Evolutionary conservation across 1,284 basidiomycete genomes (phyloP).

Genomic region (Leccinum subrobustum): DNA sequence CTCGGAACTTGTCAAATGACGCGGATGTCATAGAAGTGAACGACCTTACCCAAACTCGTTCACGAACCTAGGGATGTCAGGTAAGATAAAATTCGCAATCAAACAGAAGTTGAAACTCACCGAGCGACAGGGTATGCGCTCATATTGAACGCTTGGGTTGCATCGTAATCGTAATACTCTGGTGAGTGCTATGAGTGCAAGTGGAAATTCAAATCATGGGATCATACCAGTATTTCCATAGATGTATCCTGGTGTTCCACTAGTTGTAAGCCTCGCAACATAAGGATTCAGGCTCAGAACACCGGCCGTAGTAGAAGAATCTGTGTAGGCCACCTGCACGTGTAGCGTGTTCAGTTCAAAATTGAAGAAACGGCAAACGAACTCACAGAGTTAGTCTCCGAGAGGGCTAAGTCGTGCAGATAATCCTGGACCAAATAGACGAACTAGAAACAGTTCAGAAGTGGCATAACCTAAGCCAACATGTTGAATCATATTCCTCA

Average conservation of each 20-base stretch:
- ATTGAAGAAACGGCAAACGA: background rate
- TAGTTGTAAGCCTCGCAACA: conserved; percentile 49
- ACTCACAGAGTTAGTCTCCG: conserved; percentile 44
- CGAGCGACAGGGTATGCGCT: too few species aligned
- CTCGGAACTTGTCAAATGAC: background rate
- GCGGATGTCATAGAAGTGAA: background rate
- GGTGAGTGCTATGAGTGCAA: background rate
- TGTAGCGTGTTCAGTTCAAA: background rate
- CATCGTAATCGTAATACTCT: too few species aligned
- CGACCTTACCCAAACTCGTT: background rate
- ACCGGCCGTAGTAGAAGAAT: conserved; percentile 60
- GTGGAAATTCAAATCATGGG: background rate
- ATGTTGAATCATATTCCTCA: conserved; percentile 21
- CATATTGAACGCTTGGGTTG: too few species aligned
- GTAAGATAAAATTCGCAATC: background rate
- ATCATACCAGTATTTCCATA: conserved; percentile 54
- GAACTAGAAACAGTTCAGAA: conserved; percentile 35
- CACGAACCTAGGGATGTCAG: background rate
- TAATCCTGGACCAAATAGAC: conserved; percentile 54
- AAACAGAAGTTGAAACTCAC: conserved; percentile 17
- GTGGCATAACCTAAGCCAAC: background rate
- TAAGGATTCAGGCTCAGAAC: conserved; percentile 37
- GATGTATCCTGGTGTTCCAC: conserved; percentile 49
- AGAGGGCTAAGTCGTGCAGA: conserved; percentile 36
- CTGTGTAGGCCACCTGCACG: conserved; percentile 56